Conservation (phyloP, 176 grass and related monocot species). For the Typha latifolia region DNA sequence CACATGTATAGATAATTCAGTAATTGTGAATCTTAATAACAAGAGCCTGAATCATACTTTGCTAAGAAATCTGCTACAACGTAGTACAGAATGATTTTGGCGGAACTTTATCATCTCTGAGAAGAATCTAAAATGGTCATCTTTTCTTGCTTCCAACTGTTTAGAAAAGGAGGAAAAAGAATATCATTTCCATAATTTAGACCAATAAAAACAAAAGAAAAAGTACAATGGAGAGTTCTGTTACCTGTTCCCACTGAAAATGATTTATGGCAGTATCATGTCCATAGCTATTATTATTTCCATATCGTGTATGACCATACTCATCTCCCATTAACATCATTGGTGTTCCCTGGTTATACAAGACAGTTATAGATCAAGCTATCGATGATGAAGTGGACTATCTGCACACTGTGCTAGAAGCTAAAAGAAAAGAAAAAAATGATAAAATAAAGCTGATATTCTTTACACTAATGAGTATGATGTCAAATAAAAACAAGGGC, state of each 20-base stretch:
- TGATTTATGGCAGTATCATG: constrained; percentile 92
- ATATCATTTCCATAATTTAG: constrained; percentile 16
- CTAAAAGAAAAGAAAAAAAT: no score
- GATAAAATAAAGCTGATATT: neutral
- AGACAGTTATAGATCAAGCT: neutral
- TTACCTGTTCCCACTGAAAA: constrained; percentile 90
- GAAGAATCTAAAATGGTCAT: constrained; percentile 79
- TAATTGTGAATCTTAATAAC: neutral
- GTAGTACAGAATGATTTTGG: constrained; percentile 54
- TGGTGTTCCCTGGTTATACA: constrained; percentile 57
- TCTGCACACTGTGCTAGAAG: no score
- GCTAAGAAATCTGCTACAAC: constrained; percentile 56
- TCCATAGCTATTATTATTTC: constrained; percentile 99
- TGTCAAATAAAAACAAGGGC: neutral
- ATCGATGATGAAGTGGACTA: no score
- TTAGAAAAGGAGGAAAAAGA: constrained; percentile 17
- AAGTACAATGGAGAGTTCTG: constrained; percentile 14
- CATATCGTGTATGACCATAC: constrained; percentile 88
- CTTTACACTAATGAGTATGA: neutral
- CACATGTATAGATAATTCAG: neutral
- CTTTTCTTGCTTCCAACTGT: constrained; percentile 70
- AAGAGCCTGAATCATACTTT: constrained; percentile 45
- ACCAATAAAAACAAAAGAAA: constrained; percentile 4
- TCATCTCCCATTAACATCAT: constrained; percentile 99
- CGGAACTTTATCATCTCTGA: constrained; percentile 91